Evolutionary conservation across 208 protist genomes (phyloP).

Genomic region (Spongospora subterranea): DNA sequence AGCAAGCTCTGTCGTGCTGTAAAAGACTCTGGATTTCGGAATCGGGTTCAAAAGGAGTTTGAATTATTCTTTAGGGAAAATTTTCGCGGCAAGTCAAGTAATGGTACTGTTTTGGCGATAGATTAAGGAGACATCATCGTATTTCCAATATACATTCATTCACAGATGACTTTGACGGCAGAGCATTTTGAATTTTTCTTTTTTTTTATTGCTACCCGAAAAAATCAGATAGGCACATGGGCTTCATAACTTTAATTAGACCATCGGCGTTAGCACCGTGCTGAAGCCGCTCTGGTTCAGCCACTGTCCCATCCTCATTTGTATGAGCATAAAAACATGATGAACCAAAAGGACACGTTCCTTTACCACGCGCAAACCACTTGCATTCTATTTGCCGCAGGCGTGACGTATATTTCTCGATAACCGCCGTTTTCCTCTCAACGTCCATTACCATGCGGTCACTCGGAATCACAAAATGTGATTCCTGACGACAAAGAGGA

Average conservation of each 20-base stretch:
- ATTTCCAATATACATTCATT: no score
- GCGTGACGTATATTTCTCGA: constrained; percentile 47
- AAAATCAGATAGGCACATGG: constrained; percentile 45
- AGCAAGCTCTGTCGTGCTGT: no score
- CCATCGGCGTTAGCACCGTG: constrained; percentile 49
- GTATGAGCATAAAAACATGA: constrained; percentile 55
- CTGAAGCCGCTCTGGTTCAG: constrained; percentile 48
- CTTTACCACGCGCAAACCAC: constrained; percentile 51
- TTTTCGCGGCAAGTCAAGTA: no score
- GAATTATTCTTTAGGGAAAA: no score
- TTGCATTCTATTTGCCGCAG: constrained; percentile 58
- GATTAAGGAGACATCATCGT: no score
- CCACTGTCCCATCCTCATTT: constrained; percentile 21
- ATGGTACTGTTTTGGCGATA: no score
- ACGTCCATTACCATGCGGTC: constrained; percentile 35
- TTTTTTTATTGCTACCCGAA: not conserved
- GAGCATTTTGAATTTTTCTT: no score
- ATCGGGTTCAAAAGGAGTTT: no score
- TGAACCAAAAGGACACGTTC: constrained; percentile 56
- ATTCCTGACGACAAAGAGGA: constrained; percentile 43
- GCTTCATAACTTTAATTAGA: constrained; percentile 54
- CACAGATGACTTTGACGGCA: no score
- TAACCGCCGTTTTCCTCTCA: not conserved
- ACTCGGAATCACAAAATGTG: constrained; percentile 55
- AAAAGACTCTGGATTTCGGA: no score